Base-by-base conservation (phyloP, 495 filamentous ascomycete genomes). In the Penicillium herquei region DNA sequence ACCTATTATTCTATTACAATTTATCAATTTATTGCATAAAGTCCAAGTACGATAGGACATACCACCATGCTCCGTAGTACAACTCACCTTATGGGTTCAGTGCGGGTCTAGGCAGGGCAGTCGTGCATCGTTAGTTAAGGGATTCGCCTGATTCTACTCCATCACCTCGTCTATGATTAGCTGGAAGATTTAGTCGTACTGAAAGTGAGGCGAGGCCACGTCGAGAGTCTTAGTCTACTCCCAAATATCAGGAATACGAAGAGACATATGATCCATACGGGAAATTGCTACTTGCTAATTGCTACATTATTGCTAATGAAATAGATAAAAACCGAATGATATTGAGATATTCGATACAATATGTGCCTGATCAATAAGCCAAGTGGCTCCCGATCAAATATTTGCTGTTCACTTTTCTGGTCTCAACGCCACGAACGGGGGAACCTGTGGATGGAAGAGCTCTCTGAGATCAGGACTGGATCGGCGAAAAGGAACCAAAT, bases 401-500 rank as follows among this genome's bases (percentile, higher is more conserved):
- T 54, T 37, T 52, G 50, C 50, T 68, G 65, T 68, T 68, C 65
- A 68, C 65, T 68, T 68, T 68, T 66, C 65, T 61, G 49, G 53
- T 63, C 65, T 63, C 62, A 63, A 59, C 57, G 46, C 59, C 62
- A 58, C 64, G 54, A 49, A 54, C 60, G 53, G 50, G 49, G 51
- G 49, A 35, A 56, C 52, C 50, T 57, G 57, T 52, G 51, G 49
- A 57, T 59, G 54, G 58, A 57, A 53, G 58, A 51, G 55, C 57
- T 55, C 52, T 58, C 42, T 42, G 55, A 39, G 50, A 54, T 65
- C 56, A 66, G 63, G 65, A 63, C 63, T 62, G 58, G 57, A 62
- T 39, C 42, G 65, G 65, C 63, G 63, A 68, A 68, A 68, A 68
- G 65, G 65, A 68, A 68, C 65, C 65, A 68, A 68, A 68, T 66